Percentiles rank a stretch among this genome's conserved stretches.
Conservation (phyloP, 805 yeast species). For the Kodamaea kakaduensis region DNA sequence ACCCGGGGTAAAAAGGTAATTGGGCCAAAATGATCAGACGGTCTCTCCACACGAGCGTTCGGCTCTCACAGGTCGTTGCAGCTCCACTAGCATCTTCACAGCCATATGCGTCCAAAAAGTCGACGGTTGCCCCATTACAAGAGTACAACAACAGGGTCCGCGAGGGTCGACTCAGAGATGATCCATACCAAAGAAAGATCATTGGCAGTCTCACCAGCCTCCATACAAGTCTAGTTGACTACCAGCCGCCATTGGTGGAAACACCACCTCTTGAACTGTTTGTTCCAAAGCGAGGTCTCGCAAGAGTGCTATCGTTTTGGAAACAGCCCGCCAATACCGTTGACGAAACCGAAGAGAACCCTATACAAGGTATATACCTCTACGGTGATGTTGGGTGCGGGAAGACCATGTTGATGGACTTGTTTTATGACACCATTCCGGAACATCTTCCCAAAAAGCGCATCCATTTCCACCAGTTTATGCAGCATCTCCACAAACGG, state of each 20-base stretch:
- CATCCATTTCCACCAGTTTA: constrained; percentile 93
- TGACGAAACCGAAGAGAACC: constrained; percentile 23
- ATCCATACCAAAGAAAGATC: constrained; percentile 74
- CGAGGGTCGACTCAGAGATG: constrained; percentile 58
- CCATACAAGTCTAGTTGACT: constrained; percentile 49
- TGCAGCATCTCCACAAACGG: constrained; percentile 89
- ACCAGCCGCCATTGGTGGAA: constrained; percentile 58
- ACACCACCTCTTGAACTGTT: constrained; percentile 51
- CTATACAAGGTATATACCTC: constrained; percentile 78
- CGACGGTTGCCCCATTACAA: constrained; percentile 40
- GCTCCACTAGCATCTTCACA: neutral
- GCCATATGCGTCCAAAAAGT: neutral
- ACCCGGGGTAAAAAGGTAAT: constrained; percentile 3
- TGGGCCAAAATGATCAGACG: neutral
- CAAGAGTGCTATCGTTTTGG: constrained; percentile 8
- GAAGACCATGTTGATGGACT: constrained; percentile 96
- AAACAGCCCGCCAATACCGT: constrained; percentile 4
- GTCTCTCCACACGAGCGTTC: neutral
- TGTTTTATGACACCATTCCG: constrained; percentile 85
- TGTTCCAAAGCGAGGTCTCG: constrained; percentile 44
- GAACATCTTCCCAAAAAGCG: constrained; percentile 69
- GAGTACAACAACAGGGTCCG: constrained; percentile 49
- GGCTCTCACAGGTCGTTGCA: neutral
- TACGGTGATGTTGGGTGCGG: constrained; percentile 99
- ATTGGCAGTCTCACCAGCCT: constrained; percentile 58